Evolutionary conservation across 108 stramenopile genomes (phyloP), one percentile per base, ranked within the genome.

Genomic region (Stephanodiscus minutulus): DNA sequence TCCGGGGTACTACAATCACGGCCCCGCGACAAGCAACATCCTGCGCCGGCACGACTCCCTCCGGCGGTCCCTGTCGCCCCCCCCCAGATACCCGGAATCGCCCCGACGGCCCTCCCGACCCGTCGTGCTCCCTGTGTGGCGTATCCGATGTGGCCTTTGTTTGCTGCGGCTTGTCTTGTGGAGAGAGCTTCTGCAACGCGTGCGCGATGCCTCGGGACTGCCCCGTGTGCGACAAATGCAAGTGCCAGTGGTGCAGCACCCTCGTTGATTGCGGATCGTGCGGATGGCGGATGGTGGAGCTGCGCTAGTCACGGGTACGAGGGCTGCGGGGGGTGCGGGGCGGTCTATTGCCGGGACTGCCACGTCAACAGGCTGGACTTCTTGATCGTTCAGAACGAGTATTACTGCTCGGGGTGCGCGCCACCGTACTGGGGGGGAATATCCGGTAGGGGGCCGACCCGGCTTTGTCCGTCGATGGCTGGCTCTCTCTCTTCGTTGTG

Each of bases 241-340:
- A 68, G 9, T 68, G 71, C 18, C 71, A 72, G 31, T 67, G 67
- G 71, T 72, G 71, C 65, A 67, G 56, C 25, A 57, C 33, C 21
- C 18, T 58, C 21, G 28, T 57, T 15, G 20, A 13, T 22, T 72
- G 71, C 9, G 27, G 20, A 13, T 22, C 67, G 71, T 15, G 66
- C 52, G 24, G 53, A 53, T 6, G 66, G 71, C 50, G 35, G 35
- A 3, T 67, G 56, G 18, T 66, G 36, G 58, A 59, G 53, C 17
- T 72, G 71, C 31, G 68, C 68, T 3, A 69, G 37, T 58, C 68
- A 69, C 44, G 68, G 37, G 0, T 52, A 52, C 3, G 68, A 69
- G 7, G 55, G 43, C 3, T 69, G 68, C 12, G 31, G 20, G 1
- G 56, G 18, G 0, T 69, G 68, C 29, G 56, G 41, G 1, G 27